A percentile compares a stretch with the other conserved stretches of the same genome.
Evolutionary conservation across 768 basidiomycete genomes (phyloP).

Genomic region (Mycena filopes): DNA sequence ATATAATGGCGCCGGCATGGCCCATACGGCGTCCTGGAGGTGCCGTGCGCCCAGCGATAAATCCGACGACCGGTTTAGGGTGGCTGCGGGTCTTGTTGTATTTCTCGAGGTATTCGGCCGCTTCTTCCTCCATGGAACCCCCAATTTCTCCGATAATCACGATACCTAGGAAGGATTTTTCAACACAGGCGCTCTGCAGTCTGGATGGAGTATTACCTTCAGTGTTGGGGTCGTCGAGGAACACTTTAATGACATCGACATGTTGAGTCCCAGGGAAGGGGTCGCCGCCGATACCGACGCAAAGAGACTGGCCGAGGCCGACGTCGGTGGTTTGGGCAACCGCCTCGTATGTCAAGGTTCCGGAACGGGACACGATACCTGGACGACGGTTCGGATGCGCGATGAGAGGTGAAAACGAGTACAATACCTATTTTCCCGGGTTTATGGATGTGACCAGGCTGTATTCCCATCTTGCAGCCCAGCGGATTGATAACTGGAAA

Average conservation of each 20-base stretch:
- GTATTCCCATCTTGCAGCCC: slow-evolving; percentile 99
- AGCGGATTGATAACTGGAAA: slow-evolving; percentile 87
- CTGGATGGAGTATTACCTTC: slow-evolving; percentile 66
- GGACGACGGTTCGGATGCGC: not conserved
- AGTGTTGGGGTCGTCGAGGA: slow-evolving; percentile 94
- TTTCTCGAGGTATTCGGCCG: slow-evolving; percentile 93
- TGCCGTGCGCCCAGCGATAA: slow-evolving; percentile 98
- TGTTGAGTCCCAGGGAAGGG: slow-evolving; percentile 98
- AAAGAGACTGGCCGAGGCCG: slow-evolving; percentile 96
- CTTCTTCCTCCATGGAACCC: slow-evolving; percentile 99
- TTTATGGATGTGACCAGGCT: slow-evolving; percentile 96
- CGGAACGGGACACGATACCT: slow-evolving; percentile 96
- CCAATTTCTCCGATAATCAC: slow-evolving; percentile 99
- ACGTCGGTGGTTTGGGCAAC: slow-evolving; percentile 97
- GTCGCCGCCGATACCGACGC: slow-evolving; percentile 97
- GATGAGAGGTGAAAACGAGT: not conserved
- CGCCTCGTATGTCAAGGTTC: slow-evolving; percentile 97
- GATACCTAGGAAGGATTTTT: slow-evolving; percentile 66
- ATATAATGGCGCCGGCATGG: slow-evolving; percentile 97
- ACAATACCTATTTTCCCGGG: slow-evolving; percentile 92
- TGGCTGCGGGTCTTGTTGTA: slow-evolving; percentile 89
- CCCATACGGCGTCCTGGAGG: slow-evolving; percentile 99
- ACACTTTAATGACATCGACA: slow-evolving; percentile 94
- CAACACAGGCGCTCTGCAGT: slow-evolving; percentile 23
- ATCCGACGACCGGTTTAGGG: slow-evolving; percentile 97